phyloP scores from a whole-genome alignment of 305 asterid genomes.

The Fraxinus sp. region DNA sequence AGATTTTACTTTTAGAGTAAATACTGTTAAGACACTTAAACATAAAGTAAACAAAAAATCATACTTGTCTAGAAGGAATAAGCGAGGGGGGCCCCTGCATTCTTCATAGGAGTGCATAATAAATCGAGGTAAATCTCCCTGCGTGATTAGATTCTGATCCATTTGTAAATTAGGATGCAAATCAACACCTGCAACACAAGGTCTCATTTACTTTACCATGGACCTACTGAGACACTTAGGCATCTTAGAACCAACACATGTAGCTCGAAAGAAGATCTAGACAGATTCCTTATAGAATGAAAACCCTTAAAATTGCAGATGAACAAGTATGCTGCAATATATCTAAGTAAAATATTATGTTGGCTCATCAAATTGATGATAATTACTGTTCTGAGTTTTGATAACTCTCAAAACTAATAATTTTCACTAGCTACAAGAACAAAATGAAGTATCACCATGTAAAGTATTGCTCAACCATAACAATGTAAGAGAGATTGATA shows the following conservation, averaged over 20 bases:
- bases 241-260: constrained; percentile 17
- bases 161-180: constrained; percentile 71
- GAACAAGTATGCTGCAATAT: neutral
- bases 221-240: constrained; percentile 20
- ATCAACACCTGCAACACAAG: constrained; percentile 58
- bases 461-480: constrained; percentile 8
- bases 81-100: constrained; percentile 91
- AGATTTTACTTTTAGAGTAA: neutral
- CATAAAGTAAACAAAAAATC: constrained; percentile 23
- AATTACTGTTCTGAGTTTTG: neutral
- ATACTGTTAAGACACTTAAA: constrained; percentile 9
- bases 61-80: constrained; percentile 95
- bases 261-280: constrained; percentile 2
- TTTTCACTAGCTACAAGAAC: constrained; percentile 15
- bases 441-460: constrained; percentile 14
- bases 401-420: neutral
- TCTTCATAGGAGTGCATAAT: constrained; percentile 94
- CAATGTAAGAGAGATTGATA: neutral
- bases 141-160: constrained; percentile 62
- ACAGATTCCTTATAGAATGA: constrained; percentile 8
- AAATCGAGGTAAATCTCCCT: constrained; percentile 77
- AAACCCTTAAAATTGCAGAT: neutral
- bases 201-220: constrained; percentile 18
- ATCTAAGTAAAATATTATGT: neutral
- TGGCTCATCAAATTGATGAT: neutral